Conservation (phyloP, 768 basidiomycete genomes). For the Dacryopinax spathularia region DNA sequence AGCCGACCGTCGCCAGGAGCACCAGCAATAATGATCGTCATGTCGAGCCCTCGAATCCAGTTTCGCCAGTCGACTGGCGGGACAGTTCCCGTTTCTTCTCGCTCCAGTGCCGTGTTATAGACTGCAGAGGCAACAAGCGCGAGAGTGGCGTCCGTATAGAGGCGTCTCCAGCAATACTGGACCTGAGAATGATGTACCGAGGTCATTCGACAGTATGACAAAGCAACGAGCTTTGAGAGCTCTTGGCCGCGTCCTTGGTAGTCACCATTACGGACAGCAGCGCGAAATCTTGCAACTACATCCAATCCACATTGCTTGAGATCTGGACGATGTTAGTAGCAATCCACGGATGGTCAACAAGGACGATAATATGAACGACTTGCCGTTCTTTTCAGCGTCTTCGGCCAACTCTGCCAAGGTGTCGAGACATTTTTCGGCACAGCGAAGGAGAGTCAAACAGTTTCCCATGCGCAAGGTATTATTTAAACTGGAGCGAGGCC, state of each 20-base stretch:
- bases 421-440: background rate
- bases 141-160: slow-evolving; percentile 54
- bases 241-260: background rate
- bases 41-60: slow-evolving; percentile 50
- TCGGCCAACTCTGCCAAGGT: background rate
- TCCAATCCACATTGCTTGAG: background rate
- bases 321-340: background rate
- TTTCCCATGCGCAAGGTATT: background rate
- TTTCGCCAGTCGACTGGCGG: slow-evolving; percentile 22
- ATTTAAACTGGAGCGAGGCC: background rate
- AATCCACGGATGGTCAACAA: background rate
- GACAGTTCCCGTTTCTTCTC: background rate
- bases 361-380: background rate
- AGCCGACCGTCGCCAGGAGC: slow-evolving; percentile 46
- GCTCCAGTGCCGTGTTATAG: background rate
- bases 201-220: slow-evolving; percentile 40
- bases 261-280: background rate
- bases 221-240: slow-evolving; percentile 33
- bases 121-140: background rate
- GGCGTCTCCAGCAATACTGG: slow-evolving; percentile 40
- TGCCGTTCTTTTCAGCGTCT: background rate
- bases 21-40: slow-evolving; percentile 72
- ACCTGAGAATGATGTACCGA: slow-evolving; percentile 22
- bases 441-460: background rate
- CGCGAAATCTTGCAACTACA: background rate